phyloP scores from a whole-genome alignment of 768 basidiomycete genomes.

The Panellus pusillus region DNA sequence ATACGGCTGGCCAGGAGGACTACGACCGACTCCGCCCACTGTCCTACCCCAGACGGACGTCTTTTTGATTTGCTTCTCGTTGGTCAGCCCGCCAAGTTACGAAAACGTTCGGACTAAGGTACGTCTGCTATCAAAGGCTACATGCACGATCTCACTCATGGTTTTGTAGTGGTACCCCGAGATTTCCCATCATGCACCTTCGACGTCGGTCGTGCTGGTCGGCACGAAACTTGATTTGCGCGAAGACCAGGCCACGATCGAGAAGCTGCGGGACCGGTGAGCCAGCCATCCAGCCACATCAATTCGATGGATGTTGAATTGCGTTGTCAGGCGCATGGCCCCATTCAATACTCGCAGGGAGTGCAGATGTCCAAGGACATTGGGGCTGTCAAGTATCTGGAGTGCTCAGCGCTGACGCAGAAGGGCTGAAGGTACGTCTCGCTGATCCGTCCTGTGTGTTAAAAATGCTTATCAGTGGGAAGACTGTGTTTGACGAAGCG shows the following conservation, averaged over 20 bases:
- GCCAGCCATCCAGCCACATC: not conserved
- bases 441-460: not conserved
- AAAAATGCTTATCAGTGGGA: not conserved
- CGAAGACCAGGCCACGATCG: conserved; percentile 90
- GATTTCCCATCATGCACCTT: conserved; percentile 95
- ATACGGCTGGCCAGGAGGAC: conserved; percentile 99
- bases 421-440: conserved; percentile 71
- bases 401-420: conserved; percentile 96
- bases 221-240: conserved; percentile 98
- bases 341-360: conserved; percentile 90
- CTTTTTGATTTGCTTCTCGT: conserved; percentile 98
- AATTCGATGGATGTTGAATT: conserved; percentile 2
- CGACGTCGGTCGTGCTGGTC: conserved; percentile 89
- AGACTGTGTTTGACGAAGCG: conserved; percentile 97
- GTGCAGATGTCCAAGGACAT: conserved; percentile 92
- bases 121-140: conserved; percentile 26
- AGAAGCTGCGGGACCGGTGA: conserved; percentile 90
- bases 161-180: conserved; percentile 86
- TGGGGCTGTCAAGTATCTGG: conserved; percentile 92
- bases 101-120: conserved; percentile 99
- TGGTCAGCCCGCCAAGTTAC: conserved; percentile 96
- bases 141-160: conserved; percentile 19
- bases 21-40: conserved; percentile 97
- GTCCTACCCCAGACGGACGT: conserved; percentile 98
- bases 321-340: conserved; percentile 72